Conservation (phyloP, 2,329 filamentous ascomycete species). For the Didymella arachidicola region DNA sequence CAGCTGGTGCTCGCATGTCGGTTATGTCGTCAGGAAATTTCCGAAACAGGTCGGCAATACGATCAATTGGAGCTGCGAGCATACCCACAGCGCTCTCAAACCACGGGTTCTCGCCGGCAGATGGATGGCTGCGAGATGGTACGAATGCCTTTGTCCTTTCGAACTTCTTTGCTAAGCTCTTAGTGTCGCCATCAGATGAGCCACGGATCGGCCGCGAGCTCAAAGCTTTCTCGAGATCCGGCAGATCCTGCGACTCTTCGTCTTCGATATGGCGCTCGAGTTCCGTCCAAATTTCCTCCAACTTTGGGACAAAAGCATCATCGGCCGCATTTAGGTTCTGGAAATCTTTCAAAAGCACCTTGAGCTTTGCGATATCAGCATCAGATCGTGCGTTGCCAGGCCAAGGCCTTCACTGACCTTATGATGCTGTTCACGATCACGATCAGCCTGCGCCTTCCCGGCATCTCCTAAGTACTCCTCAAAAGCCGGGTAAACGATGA, state of each 20-base stretch:
- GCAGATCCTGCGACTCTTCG: slow-evolving; percentile 44
- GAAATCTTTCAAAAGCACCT: slow-evolving; percentile 41
- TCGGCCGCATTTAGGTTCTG: slow-evolving; percentile 38
- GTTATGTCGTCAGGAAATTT: slow-evolving; percentile 58
- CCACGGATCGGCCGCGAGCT: slow-evolving; percentile 12
- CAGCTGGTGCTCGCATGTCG: slow-evolving; percentile 26
- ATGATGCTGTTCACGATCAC: slow-evolving; percentile 47
- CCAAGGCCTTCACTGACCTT: slow-evolving; percentile 25
- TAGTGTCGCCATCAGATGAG: slow-evolving; percentile 24
- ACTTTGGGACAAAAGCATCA: slow-evolving; percentile 33
- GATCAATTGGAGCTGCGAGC: slow-evolving; percentile 66
- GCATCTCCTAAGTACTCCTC: slow-evolving; percentile 45
- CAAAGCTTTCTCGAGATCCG: slow-evolving; percentile 37
- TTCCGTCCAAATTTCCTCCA: slow-evolving; percentile 33
- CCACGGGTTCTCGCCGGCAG: slow-evolving; percentile 58
- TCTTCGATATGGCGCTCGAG: slow-evolving; percentile 43
- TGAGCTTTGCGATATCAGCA: slow-evolving; percentile 30
- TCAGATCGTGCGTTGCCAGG: not conserved
- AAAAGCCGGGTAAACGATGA: slow-evolving; percentile 52
- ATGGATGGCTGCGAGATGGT: slow-evolving; percentile 42
- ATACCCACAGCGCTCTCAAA: slow-evolving; percentile 65
- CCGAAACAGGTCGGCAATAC: slow-evolving; percentile 62
- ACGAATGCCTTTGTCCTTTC: slow-evolving; percentile 44
- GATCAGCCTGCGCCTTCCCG: slow-evolving; percentile 43
- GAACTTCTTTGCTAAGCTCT: slow-evolving; percentile 42